phyloP scores from a whole-genome alignment of 176 grass and related monocot species.

The Bothriochloa decipiens region DNA sequence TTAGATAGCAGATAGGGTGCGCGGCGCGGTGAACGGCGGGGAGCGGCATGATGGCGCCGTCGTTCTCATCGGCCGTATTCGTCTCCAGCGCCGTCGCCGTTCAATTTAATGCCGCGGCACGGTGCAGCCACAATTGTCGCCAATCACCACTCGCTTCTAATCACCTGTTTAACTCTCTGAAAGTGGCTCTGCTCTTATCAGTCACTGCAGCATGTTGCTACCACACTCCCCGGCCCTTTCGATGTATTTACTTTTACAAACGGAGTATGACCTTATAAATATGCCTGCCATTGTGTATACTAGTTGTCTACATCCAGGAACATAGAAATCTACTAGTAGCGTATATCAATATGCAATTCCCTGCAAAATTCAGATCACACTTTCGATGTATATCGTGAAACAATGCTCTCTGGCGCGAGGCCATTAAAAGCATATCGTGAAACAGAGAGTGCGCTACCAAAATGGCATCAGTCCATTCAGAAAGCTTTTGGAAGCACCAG shows the following conservation, averaged over 20 bases:
- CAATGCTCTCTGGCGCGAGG: neutral
- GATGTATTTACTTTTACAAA: neutral
- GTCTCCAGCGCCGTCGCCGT: conserved; percentile 9
- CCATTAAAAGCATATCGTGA: neutral
- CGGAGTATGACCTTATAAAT: too few relatives aligned
- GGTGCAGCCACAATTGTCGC: neutral
- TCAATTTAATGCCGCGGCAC: conserved; percentile 29
- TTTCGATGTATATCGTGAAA: neutral
- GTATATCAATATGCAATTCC: too few relatives aligned
- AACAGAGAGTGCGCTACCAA: neutral
- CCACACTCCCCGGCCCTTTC: neutral
- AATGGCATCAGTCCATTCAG: neutral
- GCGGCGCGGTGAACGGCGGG: neutral
- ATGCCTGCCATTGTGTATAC: too few relatives aligned
- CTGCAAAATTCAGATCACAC: neutral
- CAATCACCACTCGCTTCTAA: neutral
- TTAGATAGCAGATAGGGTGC: conserved; percentile 1
- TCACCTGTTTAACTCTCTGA: neutral
- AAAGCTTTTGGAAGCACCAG: neutral
- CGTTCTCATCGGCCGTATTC: conserved; percentile 30
- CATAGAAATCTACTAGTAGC: too few relatives aligned
- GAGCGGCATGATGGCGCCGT: conserved; percentile 18
- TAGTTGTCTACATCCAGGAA: too few relatives aligned
- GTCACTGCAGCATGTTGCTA: neutral
- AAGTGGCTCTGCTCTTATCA: neutral